A percentile compares a stretch with the other conserved stretches of the same genome.
These are phyloP conservation scores for Aschersonia sp. DNA, from an alignment of 2,329 filamentous ascomycete genomes.

Conservation along the genomic window DNA sequence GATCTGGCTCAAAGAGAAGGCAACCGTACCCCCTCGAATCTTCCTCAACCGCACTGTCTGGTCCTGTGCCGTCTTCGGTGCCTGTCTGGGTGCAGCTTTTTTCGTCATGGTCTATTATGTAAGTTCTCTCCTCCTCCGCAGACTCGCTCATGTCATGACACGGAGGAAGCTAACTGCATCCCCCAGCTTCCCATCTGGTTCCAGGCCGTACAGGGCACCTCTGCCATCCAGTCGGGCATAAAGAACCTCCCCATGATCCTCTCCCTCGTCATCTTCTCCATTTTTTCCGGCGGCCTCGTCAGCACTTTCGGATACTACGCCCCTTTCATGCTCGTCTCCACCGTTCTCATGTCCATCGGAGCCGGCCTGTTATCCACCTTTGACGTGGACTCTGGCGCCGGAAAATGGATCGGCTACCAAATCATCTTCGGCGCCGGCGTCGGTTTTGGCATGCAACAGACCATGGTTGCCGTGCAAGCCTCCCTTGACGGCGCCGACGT, in stretches of 20 bases:
- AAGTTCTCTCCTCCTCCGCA: neutral
- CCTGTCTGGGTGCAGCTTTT: conserved; percentile 7
- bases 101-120: conserved; percentile 7
- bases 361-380: conserved; percentile 27
- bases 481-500: conserved; percentile 27
- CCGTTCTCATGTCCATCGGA: conserved; percentile 18
- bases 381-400: conserved; percentile 6
- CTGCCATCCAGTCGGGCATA: conserved; percentile 15
- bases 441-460: conserved; percentile 28
- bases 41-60: conserved; percentile 12
- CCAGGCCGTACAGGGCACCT: conserved; percentile 25
- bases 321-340: conserved; percentile 21
- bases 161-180: conserved; percentile 20
- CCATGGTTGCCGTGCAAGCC: conserved; percentile 29
- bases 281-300: conserved; percentile 13
- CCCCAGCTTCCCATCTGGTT: conserved; percentile 26
- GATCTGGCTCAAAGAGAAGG: conserved; percentile 11
- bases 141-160: neutral
- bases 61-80: conserved; percentile 11
- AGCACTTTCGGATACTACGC: conserved; percentile 24
- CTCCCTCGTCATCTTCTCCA: conserved; percentile 12
- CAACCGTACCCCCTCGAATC: conserved; percentile 4
- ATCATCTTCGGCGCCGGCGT: conserved; percentile 27
- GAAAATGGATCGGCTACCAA: conserved; percentile 16
- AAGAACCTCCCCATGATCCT: conserved; percentile 14